phyloP scores from a whole-genome alignment of 805 yeast genomes.

The Helenozyma rhizophorensis region DNA sequence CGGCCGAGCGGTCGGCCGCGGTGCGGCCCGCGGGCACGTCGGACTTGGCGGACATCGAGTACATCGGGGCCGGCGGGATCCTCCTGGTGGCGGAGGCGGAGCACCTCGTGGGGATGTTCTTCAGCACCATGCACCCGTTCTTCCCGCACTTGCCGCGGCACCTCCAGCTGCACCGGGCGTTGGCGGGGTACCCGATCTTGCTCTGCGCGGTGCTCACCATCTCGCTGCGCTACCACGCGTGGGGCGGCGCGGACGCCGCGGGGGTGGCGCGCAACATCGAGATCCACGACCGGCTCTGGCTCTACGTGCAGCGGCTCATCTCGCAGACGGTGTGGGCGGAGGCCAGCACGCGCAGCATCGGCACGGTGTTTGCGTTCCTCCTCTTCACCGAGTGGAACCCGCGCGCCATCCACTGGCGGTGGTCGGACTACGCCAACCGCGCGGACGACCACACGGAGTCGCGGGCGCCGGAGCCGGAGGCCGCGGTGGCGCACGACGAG shows the following conservation, averaged over 20 bases:
- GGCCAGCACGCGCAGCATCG: slow-evolving; percentile 80
- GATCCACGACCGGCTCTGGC: slow-evolving; percentile 80
- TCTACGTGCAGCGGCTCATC: slow-evolving; percentile 72
- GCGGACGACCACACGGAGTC: slow-evolving; percentile 36
- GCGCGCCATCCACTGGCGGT: slow-evolving; percentile 84
- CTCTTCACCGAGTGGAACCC: slow-evolving; percentile 95
- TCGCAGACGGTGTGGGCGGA: slow-evolving; percentile 94
- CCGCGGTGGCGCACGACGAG: slow-evolving; percentile 24
- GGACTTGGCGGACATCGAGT: slow-evolving; percentile 55
- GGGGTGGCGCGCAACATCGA: slow-evolving; percentile 46
- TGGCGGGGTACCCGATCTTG: slow-evolving; percentile 77
- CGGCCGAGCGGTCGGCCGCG: slow-evolving; percentile 34
- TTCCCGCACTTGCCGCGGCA: slow-evolving; percentile 83
- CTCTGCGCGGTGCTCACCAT: slow-evolving; percentile 78
- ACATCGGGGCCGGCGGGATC: slow-evolving; percentile 55
- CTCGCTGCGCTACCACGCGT: slow-evolving; percentile 69
- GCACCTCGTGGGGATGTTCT: slow-evolving; percentile 55
- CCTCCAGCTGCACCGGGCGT: slow-evolving; percentile 57
- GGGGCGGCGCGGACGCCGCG: slow-evolving; percentile 31
- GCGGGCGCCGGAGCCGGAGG: slow-evolving; percentile 4
- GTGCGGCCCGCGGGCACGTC: slow-evolving; percentile 47
- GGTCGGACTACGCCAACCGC: slow-evolving; percentile 77
- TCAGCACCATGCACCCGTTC: slow-evolving; percentile 79
- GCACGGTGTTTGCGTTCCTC: slow-evolving; percentile 79
- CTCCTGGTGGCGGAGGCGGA: slow-evolving; percentile 62